Percentiles rank a stretch among this genome's conserved stretches.
phyloP scores from a whole-genome alignment of 441 rosid genomes.

The Gossypium trilobum region DNA sequence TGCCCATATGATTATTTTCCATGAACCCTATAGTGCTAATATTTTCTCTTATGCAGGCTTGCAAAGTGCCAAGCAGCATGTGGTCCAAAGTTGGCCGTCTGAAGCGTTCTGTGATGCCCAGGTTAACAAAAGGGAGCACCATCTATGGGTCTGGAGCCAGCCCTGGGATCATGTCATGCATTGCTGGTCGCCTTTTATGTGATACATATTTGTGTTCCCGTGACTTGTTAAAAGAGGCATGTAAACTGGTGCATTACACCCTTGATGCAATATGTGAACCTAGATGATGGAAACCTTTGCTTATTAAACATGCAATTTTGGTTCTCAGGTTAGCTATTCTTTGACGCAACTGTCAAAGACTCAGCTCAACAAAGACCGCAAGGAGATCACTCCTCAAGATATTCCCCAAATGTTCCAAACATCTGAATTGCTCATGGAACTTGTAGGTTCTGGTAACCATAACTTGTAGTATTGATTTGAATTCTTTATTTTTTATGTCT shows the following conservation, averaged over 20 bases:
- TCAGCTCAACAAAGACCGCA: constrained; percentile 76
- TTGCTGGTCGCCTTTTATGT: constrained; percentile 87
- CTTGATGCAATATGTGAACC: not conserved
- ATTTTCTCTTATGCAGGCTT: constrained; percentile 43
- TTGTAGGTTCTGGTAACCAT: constrained; percentile 47
- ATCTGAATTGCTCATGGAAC: constrained; percentile 65
- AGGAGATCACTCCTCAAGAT: constrained; percentile 75
- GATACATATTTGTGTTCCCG: constrained; percentile 83
- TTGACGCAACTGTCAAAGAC: constrained; percentile 85
- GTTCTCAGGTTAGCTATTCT: constrained; percentile 84
- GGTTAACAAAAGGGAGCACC: constrained; percentile 60
- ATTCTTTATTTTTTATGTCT: not conserved
- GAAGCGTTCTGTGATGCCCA: constrained; percentile 89
- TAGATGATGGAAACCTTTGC: constrained; percentile 7
- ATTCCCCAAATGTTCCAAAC: constrained; percentile 73
- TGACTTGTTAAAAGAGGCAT: constrained; percentile 82
- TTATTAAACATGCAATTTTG: constrained; percentile 25
- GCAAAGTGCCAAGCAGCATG: constrained; percentile 75
- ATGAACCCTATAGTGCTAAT: not conserved
- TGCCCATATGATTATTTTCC: constrained; percentile 7
- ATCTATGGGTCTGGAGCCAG: constrained; percentile 86
- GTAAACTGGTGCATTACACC: constrained; percentile 1
- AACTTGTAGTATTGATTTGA: not conserved
- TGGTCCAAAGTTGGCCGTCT: constrained; percentile 98
- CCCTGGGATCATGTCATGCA: constrained; percentile 86